Evolutionary conservation across 805 yeast genomes (phyloP), one percentile per base, ranked within the genome.

Genomic region (Suhomyces xylopsoci): DNA sequence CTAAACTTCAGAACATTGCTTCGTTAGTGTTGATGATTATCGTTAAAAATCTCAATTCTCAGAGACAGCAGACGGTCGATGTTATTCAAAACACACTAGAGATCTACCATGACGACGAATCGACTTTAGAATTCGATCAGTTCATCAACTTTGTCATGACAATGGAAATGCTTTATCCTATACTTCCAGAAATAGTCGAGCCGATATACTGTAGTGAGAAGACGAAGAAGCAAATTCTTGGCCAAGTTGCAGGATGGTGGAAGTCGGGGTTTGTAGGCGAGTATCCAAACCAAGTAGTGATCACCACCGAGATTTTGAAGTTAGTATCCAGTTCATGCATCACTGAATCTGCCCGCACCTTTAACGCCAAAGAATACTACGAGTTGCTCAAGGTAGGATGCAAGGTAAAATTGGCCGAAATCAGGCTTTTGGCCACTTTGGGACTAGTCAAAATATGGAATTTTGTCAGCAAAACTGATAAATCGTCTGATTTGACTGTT

Each of bases 361-460:
- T 69, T 41, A 79, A 82, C 42, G 69, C 81, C 1, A 70, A 74
- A 19, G 70, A 74, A 45, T 84, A 79, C 62, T 54, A 75, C 36
- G 61, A 66, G 4, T 58, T 80, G 0, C 61, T 83, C 20, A 64
- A 77, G 19, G 62, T 65, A 40, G 77, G 79, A 0, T 52, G 76
- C 9, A 52, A 51, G 5, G 41, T 58, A 6, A 53, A 53, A 5
- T 34, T 44, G 17, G 12, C 51, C 0, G 61, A 63, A 19, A 57
- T 70, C n/a, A 66, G 66, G 48, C 49, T 73, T 7, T 60, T 74
- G 10, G 68, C 84, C 0, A 71, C 79, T 0, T 60, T 83, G 38
- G 78, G 79, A 3, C 59, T 82, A n/a, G 67, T 82, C 6, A 85
- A 85, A 62, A 65, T 82, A 2, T 84, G 88, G 88, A 77, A 78